Conservation (phyloP, 495 filamentous ascomycete genomes). For the Podospora comata region DNA sequence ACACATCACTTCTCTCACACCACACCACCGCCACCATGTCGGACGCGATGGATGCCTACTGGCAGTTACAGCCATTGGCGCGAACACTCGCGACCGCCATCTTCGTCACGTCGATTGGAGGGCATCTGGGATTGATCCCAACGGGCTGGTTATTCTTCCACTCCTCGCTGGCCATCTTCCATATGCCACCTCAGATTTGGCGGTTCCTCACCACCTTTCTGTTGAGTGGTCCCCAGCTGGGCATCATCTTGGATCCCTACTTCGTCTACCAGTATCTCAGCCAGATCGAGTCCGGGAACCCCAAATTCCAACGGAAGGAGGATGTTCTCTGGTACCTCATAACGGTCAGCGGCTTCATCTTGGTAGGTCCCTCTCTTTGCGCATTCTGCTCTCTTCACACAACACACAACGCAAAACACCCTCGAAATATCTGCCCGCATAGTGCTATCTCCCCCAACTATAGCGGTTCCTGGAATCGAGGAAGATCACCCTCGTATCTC, state of each 20-base stretch:
- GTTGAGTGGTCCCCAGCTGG: conserved; percentile 59
- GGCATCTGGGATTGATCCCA: conserved; percentile 58
- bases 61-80: conserved; percentile 66
- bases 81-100: conserved; percentile 69
- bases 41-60: conserved; percentile 61
- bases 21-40: conserved; percentile 20
- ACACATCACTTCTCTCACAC: conserved; percentile 2
- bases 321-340: conserved; percentile 51
- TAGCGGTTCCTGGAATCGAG: conserved; percentile 97
- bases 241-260: conserved; percentile 78
- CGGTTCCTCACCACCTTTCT: conserved; percentile 66
- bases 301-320: conserved; percentile 44
- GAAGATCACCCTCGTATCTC: conserved; percentile 87
- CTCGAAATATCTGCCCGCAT: conserved; percentile 84
- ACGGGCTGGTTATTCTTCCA: conserved; percentile 57
- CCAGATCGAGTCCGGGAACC: conserved; percentile 41
- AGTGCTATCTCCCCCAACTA: conserved; percentile 68
- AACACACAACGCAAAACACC: conserved; percentile 53
- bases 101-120: conserved; percentile 59
- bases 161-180: conserved; percentile 49
- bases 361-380: conserved; percentile 40
- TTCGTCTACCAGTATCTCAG: conserved; percentile 52
- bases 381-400: conserved; percentile 8
- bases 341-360: conserved; percentile 40
- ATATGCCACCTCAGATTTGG: conserved; percentile 57